phyloP scores from a whole-genome alignment of 352 stramenopile genomes.

The Pythium sp. region DNA sequence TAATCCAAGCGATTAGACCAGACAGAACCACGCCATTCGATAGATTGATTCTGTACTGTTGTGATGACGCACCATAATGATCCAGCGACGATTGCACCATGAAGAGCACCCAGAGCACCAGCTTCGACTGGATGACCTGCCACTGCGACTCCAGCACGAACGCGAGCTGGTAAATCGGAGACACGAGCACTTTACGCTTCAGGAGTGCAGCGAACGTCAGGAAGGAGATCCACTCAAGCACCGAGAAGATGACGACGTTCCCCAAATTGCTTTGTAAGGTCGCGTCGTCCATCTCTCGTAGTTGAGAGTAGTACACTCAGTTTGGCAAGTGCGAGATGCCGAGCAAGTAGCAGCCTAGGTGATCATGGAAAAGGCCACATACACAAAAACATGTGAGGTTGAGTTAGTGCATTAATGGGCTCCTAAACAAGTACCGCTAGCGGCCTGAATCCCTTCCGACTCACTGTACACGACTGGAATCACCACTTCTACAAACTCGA shows the following conservation, averaged over 20 bases:
- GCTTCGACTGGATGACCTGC: background rate
- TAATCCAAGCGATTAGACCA: background rate
- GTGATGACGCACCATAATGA: background rate
- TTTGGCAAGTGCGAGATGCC: background rate
- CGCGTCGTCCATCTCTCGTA: background rate
- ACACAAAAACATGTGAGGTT: background rate
- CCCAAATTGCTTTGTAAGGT: background rate
- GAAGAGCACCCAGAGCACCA: background rate
- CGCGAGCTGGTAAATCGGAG: background rate
- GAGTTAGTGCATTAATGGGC: no score
- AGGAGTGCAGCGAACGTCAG: background rate
- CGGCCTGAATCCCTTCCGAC: background rate
- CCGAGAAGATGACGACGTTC: background rate
- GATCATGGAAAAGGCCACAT: background rate
- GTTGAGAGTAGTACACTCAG: background rate
- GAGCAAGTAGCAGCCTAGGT: background rate
- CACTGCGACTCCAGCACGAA: slow-evolving; percentile 1
- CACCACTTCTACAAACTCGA: background rate
- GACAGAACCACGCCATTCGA: background rate
- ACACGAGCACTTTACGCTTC: background rate
- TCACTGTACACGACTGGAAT: background rate
- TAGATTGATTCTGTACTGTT: background rate
- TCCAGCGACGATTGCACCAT: slow-evolving; percentile 2
- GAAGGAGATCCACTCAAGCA: background rate
- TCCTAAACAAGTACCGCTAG: background rate